Evolutionary conservation across 352 stramenopile genomes (phyloP).

Genomic region (Phytopythium helicoides): DNA sequence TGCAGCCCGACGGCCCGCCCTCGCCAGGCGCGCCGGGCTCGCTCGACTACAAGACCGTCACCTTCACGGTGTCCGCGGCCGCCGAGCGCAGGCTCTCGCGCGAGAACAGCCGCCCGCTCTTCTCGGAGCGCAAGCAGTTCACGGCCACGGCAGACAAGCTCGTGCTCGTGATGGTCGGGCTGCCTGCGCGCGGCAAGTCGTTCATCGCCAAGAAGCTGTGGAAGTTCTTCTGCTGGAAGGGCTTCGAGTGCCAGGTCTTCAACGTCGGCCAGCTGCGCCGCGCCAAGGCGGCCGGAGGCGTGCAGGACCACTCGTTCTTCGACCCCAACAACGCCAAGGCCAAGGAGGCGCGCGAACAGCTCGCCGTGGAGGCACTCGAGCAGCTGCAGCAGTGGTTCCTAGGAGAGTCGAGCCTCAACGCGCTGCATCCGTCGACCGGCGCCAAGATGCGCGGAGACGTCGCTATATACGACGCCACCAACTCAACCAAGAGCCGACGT

Average conservation of each 20-base stretch:
- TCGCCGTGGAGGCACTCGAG: slow-evolving; percentile 78
- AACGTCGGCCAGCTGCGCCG: slow-evolving; percentile 94
- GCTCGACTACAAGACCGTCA: slow-evolving; percentile 43
- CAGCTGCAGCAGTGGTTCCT: slow-evolving; percentile 68
- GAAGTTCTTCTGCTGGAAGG: slow-evolving; percentile 83
- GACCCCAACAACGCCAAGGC: slow-evolving; percentile 87
- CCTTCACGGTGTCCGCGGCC: slow-evolving; percentile 21
- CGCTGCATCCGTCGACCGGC: not conserved
- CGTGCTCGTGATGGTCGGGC: slow-evolving; percentile 94
- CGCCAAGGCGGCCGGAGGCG: slow-evolving; percentile 53
- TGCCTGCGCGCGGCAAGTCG: slow-evolving; percentile 94
- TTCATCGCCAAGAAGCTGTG: slow-evolving; percentile 93
- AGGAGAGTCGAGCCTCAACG: slow-evolving; percentile 9
- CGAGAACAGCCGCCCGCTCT: slow-evolving; percentile 31
- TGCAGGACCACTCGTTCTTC: slow-evolving; percentile 91
- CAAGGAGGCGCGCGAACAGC: slow-evolving; percentile 64
- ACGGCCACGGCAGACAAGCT: slow-evolving; percentile 91
- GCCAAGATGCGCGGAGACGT: slow-evolving; percentile 62
- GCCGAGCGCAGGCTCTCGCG: slow-evolving; percentile 22
- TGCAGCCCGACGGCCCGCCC: slow-evolving; percentile 5
- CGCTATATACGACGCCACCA: slow-evolving; percentile 90
- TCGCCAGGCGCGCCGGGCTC: slow-evolving; percentile 30
- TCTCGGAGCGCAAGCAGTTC: slow-evolving; percentile 75
- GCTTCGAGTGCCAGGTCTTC: slow-evolving; percentile 86
- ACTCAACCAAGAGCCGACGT: slow-evolving; percentile 74